A percentile compares a stretch with the other conserved stretches of the same genome.
phyloP scores from a whole-genome alignment of 2,329 filamentous ascomycete species.

The Helminthosporium solani region DNA sequence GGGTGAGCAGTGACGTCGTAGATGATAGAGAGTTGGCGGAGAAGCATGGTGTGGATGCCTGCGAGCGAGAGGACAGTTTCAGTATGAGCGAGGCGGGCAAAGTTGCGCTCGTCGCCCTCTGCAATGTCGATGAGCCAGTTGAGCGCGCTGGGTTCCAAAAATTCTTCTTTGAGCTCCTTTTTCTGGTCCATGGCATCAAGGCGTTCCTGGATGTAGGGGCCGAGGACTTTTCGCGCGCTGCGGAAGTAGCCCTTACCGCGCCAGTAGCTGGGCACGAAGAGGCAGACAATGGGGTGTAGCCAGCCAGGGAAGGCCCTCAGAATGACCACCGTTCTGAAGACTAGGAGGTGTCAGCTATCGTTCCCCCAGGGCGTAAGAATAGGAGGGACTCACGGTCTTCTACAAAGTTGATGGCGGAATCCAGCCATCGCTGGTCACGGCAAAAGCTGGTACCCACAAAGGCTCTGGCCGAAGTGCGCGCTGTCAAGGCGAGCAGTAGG shows the following conservation, averaged over 20 bases:
- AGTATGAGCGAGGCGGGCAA: constrained; percentile 1
- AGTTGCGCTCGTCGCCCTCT: constrained; percentile 1
- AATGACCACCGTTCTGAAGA: constrained; percentile 11
- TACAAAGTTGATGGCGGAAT: constrained; percentile 6
- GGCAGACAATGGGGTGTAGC: constrained; percentile 4
- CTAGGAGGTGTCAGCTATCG: not conserved
- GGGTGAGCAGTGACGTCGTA: constrained; percentile 8
- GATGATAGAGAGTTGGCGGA: constrained; percentile 2
- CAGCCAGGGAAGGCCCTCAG: constrained; percentile 8
- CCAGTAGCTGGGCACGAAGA: constrained; percentile 8
- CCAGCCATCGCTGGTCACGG: constrained; percentile 5
- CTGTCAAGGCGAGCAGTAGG: not conserved
- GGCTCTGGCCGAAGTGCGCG: constrained; percentile 3
- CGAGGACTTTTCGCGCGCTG: constrained; percentile 3
- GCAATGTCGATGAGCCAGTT: constrained; percentile 4
- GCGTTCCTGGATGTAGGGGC: constrained; percentile 4
- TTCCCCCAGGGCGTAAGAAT: not conserved
- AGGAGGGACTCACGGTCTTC: constrained; percentile 1
- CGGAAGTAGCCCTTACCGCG: constrained; percentile 3
- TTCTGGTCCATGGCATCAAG: not conserved
- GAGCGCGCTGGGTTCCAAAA: not conserved
- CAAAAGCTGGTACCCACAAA: constrained; percentile 7
- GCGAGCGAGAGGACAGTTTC: constrained; percentile 10
- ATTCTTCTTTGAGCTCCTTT: not conserved
- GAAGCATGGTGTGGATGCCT: constrained; percentile 8